These are phyloP conservation scores for Claviceps spartinae DNA, from an alignment of 2,329 filamentous ascomycete species.

Conservation along the genomic window DNA sequence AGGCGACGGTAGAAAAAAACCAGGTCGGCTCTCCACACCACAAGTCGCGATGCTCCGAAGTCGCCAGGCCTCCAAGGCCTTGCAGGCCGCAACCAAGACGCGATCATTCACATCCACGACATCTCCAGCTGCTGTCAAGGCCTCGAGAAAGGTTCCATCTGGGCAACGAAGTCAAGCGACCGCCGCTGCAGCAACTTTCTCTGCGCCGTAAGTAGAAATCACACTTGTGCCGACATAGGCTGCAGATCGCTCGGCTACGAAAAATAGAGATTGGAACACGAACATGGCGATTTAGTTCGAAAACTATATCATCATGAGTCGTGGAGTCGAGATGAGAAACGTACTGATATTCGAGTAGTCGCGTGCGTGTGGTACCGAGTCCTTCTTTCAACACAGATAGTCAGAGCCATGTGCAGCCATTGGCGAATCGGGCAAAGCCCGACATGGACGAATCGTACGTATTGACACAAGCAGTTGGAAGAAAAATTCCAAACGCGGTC, in stretches of 20 bases:
- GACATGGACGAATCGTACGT: slow-evolving; percentile 77
- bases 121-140: slow-evolving; percentile 20
- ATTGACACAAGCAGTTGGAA: neutral
- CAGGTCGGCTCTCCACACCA: neutral
- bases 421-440: slow-evolving; percentile 44
- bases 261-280: neutral
- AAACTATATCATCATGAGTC: neutral
- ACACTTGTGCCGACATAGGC: slow-evolving; percentile 7
- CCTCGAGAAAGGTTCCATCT: slow-evolving; percentile 26
- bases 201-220: slow-evolving; percentile 36
- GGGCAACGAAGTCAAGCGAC: slow-evolving; percentile 36
- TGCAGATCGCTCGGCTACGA: neutral
- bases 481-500: neutral
- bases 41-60: slow-evolving; percentile 33
- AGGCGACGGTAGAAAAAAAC: neutral
- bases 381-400: slow-evolving; percentile 42
- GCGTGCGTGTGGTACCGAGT: slow-evolving; percentile 46
- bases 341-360: slow-evolving; percentile 8
- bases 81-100: slow-evolving; percentile 28
- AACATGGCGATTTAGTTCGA: neutral
- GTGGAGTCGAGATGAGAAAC: no score
- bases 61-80: slow-evolving; percentile 32
- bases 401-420: slow-evolving; percentile 53
- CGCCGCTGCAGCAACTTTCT: slow-evolving; percentile 27
- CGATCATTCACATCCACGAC: slow-evolving; percentile 29